phyloP scores from a whole-genome alignment of 768 basidiomycete species.

The Leccinum obscurum region DNA sequence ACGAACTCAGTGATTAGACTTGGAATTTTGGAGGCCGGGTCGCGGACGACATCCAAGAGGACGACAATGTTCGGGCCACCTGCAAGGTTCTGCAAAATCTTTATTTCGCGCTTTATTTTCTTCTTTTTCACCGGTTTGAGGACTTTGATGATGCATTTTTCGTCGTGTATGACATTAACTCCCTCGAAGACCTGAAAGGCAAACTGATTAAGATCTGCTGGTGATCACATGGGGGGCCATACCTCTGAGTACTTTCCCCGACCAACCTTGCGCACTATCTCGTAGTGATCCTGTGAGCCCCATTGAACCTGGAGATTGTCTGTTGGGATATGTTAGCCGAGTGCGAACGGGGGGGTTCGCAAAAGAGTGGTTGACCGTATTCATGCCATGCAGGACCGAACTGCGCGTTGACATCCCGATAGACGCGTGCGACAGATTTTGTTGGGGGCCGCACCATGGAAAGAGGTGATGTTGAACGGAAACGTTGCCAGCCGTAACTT shows the following conservation, averaged over 20 bases:
- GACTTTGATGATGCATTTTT: constrained; percentile 98
- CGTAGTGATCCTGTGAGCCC: constrained; percentile 97
- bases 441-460: constrained; percentile 70
- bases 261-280: constrained; percentile 95
- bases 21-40: constrained; percentile 94
- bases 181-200: constrained; percentile 82
- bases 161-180: constrained; percentile 84
- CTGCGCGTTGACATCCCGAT: constrained; percentile 84
- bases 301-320: constrained; percentile 97
- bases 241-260: constrained; percentile 96
- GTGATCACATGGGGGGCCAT: constrained; percentile 18
- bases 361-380: constrained; percentile 63
- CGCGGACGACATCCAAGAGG: constrained; percentile 92
- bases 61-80: constrained; percentile 95
- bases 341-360: not conserved
- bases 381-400: constrained; percentile 93
- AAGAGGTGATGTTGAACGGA: constrained; percentile 13
- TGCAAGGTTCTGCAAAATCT: constrained; percentile 94
- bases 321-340: constrained; percentile 34
- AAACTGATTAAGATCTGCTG: constrained; percentile 14
- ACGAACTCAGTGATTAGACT: constrained; percentile 97
- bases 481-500: constrained; percentile 15
- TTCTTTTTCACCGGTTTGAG: constrained; percentile 99
- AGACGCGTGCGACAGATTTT: constrained; percentile 84
- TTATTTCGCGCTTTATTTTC: constrained; percentile 99